Base-by-base conservation (phyloP, 306 rosid species). In the Dalbergia cultrata region DNA sequence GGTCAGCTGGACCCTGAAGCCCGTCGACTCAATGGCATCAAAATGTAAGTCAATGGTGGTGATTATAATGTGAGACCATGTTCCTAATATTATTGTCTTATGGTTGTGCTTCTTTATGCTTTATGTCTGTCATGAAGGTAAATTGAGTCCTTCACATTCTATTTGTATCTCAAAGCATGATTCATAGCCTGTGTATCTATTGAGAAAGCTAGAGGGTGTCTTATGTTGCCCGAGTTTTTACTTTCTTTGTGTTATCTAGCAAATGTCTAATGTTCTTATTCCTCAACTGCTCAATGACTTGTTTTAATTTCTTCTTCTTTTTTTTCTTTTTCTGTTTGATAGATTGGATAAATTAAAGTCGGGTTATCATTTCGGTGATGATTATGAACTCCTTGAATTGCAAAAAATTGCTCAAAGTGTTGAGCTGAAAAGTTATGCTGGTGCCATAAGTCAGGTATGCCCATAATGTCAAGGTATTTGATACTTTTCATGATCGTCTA, bases 221-320 rank as follows among this genome's bases (percentile, higher is more conserved):
- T 4, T 37, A 37, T 37, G 41, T 50, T 1, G 1, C 7, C 47
- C 0, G 0, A 2, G 47, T 9, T 12, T 43, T 43, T 43, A 7
- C 9, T 26, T 26, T 9, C 7, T 43, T 8, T 43, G 10, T 43
- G 9, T 43, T 43, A 43, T 43, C 7, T 50, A 2, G 18, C 8
- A 6, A 13, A 50, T 50, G 19, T 50, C 57, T 50, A 14, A 4
- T 49, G 5, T 49, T 50, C 57, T 50, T 17, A 13, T 50, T 50
- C 57, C 18, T 50, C 57, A 50, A 50, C 18, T 50, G 57, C 57
- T 50, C 18, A 0, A 4, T 50, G 57, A 50, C 17, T 14, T 14
- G 8, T 50, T 16, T 50, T 50, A 50, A 13, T 8, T n/a, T 50
- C 13, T n/a, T n/a, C 89, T 91, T 78, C 97, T 91, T 14, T 13